Conservation (phyloP, 1,284 basidiomycete species). For the Earliella scabrosa region DNA sequence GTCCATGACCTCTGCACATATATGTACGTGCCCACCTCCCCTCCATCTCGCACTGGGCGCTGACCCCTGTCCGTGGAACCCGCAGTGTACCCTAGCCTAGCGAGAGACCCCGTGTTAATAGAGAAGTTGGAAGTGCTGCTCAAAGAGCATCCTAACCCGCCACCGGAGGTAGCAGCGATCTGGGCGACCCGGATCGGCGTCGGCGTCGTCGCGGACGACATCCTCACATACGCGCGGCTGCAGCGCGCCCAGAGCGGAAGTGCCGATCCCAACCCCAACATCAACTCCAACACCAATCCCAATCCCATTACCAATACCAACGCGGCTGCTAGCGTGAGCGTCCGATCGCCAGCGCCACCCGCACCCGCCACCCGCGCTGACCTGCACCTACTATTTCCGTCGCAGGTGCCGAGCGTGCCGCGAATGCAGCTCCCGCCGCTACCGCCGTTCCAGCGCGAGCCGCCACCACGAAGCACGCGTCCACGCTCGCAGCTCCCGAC, state of each 20-base stretch:
- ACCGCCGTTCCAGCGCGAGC: slow-evolving; percentile 4
- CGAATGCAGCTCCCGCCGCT: not conserved
- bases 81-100: slow-evolving; percentile 19
- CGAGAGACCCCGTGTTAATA: not conserved
- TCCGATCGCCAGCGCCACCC: not conserved
- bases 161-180: slow-evolving; percentile 1
- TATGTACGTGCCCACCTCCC: slow-evolving; percentile 3
- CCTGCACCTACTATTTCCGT: not conserved
- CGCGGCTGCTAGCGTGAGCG: not conserved
- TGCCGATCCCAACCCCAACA: not conserved
- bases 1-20: not conserved
- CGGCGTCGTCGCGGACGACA: slow-evolving; percentile 5
- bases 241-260: not conserved
- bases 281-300: not conserved
- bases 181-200: slow-evolving; percentile 10
- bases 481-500: slow-evolving; percentile 12
- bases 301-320: not conserved
- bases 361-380: not conserved
- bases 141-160: slow-evolving; percentile 5
- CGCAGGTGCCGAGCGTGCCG: not conserved
- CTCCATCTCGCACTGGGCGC: too few species aligned
- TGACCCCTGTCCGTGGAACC: not conserved
- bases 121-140: slow-evolving; percentile 10
- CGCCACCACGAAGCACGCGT: not conserved
- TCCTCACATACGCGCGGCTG: slow-evolving; percentile 11